Conservation (phyloP, 441 rosid species). For the Adansonia rubrostipa region DNA sequence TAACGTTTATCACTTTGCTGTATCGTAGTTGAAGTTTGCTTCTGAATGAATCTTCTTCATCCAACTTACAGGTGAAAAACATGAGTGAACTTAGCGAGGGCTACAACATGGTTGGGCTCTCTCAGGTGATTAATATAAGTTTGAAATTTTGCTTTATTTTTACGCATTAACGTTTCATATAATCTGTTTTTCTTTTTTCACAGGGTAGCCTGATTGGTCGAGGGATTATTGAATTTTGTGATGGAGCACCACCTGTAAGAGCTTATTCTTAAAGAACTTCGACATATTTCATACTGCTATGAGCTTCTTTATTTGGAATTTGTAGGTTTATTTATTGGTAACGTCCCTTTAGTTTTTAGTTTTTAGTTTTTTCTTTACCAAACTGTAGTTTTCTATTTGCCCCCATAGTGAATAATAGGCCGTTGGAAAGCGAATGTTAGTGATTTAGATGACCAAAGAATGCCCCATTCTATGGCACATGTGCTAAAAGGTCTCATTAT, state of each 20-base stretch:
- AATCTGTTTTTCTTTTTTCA: constrained; percentile 3
- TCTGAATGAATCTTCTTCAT: neutral
- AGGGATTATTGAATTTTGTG: constrained; percentile 80
- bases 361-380: constrained; percentile 6
- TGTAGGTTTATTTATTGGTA: neutral
- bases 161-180: constrained; percentile 11
- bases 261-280: neutral
- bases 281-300: neutral
- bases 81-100: constrained; percentile 73
- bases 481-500: neutral
- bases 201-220: constrained; percentile 82
- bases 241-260: constrained; percentile 75
- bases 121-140: constrained; percentile 60
- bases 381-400: neutral
- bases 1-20: constrained; percentile 16
- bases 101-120: constrained; percentile 84
- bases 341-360: neutral
- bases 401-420: neutral
- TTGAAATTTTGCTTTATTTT: neutral
- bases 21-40: constrained; percentile 27
- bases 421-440: neutral
- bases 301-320: neutral
- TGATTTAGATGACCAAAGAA: constrained; percentile 1
- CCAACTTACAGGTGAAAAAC: constrained; percentile 63
- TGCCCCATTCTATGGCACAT: neutral